These are phyloP conservation scores for Plasmodium fragile DNA, from an alignment of 169 alveolate genomes.

Conservation along the genomic window DNA sequence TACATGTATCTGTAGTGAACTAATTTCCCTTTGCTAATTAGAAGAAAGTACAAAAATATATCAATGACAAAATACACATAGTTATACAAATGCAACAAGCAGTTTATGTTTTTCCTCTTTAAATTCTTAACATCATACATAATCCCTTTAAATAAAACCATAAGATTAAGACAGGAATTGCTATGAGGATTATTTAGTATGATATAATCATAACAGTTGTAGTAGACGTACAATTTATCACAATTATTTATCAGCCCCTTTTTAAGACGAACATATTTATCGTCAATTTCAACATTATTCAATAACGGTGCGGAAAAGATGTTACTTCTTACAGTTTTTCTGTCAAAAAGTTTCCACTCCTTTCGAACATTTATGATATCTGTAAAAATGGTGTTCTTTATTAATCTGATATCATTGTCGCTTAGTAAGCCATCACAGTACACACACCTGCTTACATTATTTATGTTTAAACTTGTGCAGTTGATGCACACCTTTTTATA, in stretches of 20 bases:
- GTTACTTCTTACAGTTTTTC: background rate
- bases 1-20: conserved; percentile 69
- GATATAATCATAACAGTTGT: conserved; percentile 72
- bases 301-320: conserved; percentile 12
- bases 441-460: conserved; percentile 49
- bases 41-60: conserved; percentile 48
- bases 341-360: conserved; percentile 30
- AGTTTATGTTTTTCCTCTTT: conserved; percentile 48
- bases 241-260: conserved; percentile 51
- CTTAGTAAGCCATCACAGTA: conserved; percentile 48
- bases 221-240: conserved; percentile 44
- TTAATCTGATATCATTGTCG: conserved; percentile 64
- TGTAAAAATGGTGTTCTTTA: conserved; percentile 68
- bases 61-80: conserved; percentile 53
- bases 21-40: conserved; percentile 68
- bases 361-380: conserved; percentile 73
- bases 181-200: conserved; percentile 71
- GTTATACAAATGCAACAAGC: conserved; percentile 69
- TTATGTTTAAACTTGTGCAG: conserved; percentile 66
- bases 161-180: conserved; percentile 59
- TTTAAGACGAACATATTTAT: conserved; percentile 45
- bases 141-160: conserved; percentile 72
- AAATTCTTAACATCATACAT: conserved; percentile 72
- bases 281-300: conserved; percentile 69
- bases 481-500: conserved; percentile 70